phyloP scores from a whole-genome alignment of 352 stramenopile genomes.

The Phytophthora syringae region DNA sequence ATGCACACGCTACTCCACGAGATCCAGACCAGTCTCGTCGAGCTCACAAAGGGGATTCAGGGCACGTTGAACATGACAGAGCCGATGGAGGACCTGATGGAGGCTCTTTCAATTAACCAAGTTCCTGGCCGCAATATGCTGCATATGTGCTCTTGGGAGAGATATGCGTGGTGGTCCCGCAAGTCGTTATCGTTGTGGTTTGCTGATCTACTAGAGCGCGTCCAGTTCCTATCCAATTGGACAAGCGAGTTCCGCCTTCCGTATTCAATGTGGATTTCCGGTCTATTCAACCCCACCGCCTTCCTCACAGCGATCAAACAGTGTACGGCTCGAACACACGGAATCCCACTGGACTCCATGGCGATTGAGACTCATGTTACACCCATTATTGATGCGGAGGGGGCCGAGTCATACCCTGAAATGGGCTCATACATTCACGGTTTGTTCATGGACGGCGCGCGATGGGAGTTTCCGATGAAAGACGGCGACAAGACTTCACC shows the following conservation, averaged over 20 bases:
- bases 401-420: constrained; percentile 73
- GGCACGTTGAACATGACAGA: constrained; percentile 90
- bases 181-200: constrained; percentile 87
- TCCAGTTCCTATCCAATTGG: constrained; percentile 73
- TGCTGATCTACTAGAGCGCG: constrained; percentile 76
- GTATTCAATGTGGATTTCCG: constrained; percentile 85
- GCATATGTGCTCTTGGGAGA: constrained; percentile 80
- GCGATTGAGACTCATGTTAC: constrained; percentile 95
- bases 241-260: constrained; percentile 70
- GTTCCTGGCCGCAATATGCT: constrained; percentile 78
- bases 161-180: constrained; percentile 84
- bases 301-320: constrained; percentile 90
- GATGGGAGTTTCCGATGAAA: constrained; percentile 79
- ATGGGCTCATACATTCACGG: constrained; percentile 95
- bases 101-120: constrained; percentile 71
- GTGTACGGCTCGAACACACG: constrained; percentile 84
- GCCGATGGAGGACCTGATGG: constrained; percentile 88
- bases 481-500: constrained; percentile 84
- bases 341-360: constrained; percentile 92
- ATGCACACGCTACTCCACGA: constrained; percentile 76
- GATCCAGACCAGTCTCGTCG: constrained; percentile 64
- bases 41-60: constrained; percentile 84
- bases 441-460: constrained; percentile 94
- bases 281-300: constrained; percentile 84
- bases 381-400: constrained; percentile 62